Evolutionary conservation across 306 rosid genomes (phyloP).

Genomic region (Lathyrus aphaca): DNA sequence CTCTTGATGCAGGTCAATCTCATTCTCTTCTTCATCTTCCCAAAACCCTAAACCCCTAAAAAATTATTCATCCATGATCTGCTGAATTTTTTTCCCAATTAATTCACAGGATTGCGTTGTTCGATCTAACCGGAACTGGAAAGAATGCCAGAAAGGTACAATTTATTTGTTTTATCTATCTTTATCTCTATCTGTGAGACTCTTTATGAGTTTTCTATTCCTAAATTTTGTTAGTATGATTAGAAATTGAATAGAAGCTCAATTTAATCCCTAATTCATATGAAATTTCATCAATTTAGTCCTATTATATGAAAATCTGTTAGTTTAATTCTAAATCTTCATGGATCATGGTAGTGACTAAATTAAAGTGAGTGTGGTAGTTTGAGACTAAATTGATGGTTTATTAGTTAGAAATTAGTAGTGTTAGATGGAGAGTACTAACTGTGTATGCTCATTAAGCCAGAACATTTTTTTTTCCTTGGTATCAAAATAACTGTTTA

Average conservation of each 20-base stretch:
- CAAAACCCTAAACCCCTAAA: conserved; percentile 7
- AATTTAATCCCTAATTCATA: too few relatives aligned
- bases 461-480: too few relatives aligned
- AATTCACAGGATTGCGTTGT: conserved; percentile 71
- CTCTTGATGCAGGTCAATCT: conserved; percentile 69
- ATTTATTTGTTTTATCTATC: not conserved
- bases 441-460: too few relatives aligned
- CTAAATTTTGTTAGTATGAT: not conserved
- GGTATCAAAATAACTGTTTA: not conserved
- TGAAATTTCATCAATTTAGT: too few relatives aligned
- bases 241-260: too few relatives aligned
- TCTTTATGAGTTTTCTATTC: not conserved
- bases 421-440: too few relatives aligned
- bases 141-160: conserved; percentile 72
- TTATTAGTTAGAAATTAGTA: too few relatives aligned
- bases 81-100: not conserved
- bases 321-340: too few relatives aligned
- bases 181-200: not conserved
- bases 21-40: not conserved
- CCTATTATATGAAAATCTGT: too few relatives aligned
- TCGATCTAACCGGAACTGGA: conserved; percentile 72
- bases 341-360: too few relatives aligned
- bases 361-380: too few relatives aligned
- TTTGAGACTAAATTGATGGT: too few relatives aligned
- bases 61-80: not conserved